Percentiles rank a stretch among this genome's conserved stretches.
These are phyloP conservation scores for Lentinus tigrinus DNA, from an alignment of 768 basidiomycete genomes.

Conservation along the genomic window DNA sequence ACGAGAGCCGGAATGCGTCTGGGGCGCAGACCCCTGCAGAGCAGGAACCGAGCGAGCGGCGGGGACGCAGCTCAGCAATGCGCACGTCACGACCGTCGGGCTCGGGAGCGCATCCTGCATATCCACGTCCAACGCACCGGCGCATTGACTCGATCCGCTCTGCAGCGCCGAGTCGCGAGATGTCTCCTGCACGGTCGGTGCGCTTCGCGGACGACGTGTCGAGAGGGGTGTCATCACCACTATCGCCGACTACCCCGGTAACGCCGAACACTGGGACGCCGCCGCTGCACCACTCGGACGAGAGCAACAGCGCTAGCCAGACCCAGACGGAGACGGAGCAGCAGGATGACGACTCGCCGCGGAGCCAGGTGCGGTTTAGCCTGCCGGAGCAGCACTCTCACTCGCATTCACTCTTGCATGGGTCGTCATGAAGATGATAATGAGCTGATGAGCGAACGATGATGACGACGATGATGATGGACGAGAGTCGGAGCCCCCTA, in stretches of 20 bases:
- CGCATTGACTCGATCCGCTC: constrained; percentile 33
- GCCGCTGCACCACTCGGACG: background rate
- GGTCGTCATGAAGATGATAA: background rate
- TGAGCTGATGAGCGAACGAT: too few relatives aligned
- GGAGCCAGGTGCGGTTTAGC: constrained; percentile 22
- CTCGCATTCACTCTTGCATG: background rate
- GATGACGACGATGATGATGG: too few relatives aligned
- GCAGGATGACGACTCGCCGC: constrained; percentile 19
- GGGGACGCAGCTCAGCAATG: constrained; percentile 18
- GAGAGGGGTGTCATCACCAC: constrained; percentile 16
- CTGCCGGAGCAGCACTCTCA: constrained; percentile 5
- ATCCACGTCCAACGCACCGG: constrained; percentile 19
- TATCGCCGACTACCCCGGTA: constrained; percentile 15
- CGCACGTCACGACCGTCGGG: background rate
- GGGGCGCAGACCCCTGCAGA: constrained; percentile 12
- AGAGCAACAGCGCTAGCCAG: background rate
- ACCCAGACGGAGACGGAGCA: constrained; percentile 22
- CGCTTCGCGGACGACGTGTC: constrained; percentile 41
- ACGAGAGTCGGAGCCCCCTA: background rate
- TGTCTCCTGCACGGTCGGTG: constrained; percentile 47
- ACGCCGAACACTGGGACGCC: background rate
- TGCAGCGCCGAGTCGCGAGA: constrained; percentile 31
- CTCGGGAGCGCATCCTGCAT: constrained; percentile 1
- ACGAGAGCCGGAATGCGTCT: background rate
- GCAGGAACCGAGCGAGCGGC: constrained; percentile 7